Evolutionary conservation across 371 early-diverging fungal genomes (phyloP), one percentile per base, ranked within the genome.

Genomic region (Mucor indicus): DNA sequence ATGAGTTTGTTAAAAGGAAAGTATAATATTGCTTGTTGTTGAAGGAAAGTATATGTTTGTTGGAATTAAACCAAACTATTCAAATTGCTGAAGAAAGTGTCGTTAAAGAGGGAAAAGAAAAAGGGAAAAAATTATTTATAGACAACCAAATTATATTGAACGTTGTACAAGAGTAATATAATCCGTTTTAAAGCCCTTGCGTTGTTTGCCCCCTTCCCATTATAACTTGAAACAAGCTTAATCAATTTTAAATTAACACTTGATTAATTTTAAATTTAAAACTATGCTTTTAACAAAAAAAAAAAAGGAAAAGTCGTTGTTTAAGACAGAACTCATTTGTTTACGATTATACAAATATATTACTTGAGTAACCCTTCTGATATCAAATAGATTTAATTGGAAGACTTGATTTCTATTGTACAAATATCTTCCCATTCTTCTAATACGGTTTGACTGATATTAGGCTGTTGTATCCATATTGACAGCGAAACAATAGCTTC

Each of bases 381-480:
- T 52, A 37, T 42, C 42, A 47, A 48, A 41, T 44, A 25, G 33
- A 27, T 24, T 38, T 41, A 25, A 49, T 49, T 49, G 49, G 49
- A n/a, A n/a, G n/a, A 24, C n/a, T 31, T 22, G 41, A 61, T 55
- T 40, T 61, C 61, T 13, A 44, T 41, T 21, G 40, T 29, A 44
- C 66, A 65, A 15, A 74, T 44, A 23, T 67, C 69, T 19, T 64
- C 53, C 53, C 70, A 68, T 50, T 67, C 62, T 16, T 58, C 13
- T 6, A 75, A 24, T 2, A 19, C 40, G 2, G 51, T 33, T 8
- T 58, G 57, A 13, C 47, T 29, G 15, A 75, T 23, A 43, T 50
- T 61, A 7, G 75, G 69, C 13, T 70, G 67, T 38, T 75, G 59
- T 4, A 68, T 58, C 75, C 75, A 75, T 2, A 64, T 49, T 0